Conservation (phyloP, 2,329 filamentous ascomycete species). For the Scolecobasidium constrictum region DNA sequence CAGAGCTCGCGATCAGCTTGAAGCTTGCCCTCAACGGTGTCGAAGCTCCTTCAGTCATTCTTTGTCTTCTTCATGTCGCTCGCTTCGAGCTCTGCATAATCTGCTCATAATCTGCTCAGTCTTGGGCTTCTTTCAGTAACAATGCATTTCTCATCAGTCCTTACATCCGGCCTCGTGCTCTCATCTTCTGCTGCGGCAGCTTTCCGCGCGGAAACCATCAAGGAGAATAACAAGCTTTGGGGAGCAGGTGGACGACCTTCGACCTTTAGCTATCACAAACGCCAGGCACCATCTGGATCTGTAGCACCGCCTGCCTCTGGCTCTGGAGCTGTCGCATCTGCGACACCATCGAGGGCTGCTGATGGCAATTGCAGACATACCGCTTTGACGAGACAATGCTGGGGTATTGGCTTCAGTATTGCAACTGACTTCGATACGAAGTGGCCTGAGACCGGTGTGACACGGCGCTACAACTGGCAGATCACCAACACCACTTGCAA, state of each 20-base stretch:
- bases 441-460: conserved; percentile 27
- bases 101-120: too few species aligned
- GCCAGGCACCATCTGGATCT: conserved; percentile 1
- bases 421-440: conserved; percentile 35
- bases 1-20: too few species aligned
- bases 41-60: too few species aligned
- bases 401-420: conserved; percentile 32
- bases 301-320: neutral
- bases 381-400: conserved; percentile 29
- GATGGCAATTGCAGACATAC: conserved; percentile 28
- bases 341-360: conserved; percentile 3
- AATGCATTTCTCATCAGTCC: conserved; percentile 4
- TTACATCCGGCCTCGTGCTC: neutral
- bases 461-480: conserved; percentile 21
- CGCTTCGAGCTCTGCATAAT: too few species aligned
- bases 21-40: too few species aligned
- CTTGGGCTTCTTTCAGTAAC: too few species aligned
- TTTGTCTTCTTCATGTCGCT: too few species aligned
- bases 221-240: conserved; percentile 10
- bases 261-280: neutral
- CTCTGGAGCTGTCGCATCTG: conserved; percentile 2
- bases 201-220: neutral
- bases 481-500: conserved; percentile 23
- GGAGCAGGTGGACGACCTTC: conserved; percentile 5
- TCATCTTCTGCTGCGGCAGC: neutral